A percentile compares a stretch with the other conserved stretches of the same genome.
These are phyloP conservation scores for Raphidocelis subcapitata DNA, from an alignment of 139 green algal species.

Conservation along the genomic window DNA sequence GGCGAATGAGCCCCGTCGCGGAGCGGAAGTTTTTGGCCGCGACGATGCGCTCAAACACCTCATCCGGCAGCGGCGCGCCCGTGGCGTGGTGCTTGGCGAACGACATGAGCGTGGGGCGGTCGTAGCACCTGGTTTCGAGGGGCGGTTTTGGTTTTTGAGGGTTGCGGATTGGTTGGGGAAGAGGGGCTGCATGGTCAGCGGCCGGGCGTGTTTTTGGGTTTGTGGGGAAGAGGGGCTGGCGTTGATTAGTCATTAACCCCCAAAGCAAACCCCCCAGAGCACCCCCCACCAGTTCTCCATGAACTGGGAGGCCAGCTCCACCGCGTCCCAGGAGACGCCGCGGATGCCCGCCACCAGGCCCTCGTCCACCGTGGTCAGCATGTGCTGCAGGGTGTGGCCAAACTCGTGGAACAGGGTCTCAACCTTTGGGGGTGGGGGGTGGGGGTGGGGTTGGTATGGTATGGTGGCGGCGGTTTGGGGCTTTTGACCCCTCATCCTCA, in stretches of 20 bases:
- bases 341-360: constrained; percentile 88
- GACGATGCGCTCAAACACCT: constrained; percentile 85
- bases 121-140: no score
- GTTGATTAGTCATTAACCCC: no score
- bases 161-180: no score
- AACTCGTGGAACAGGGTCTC: constrained; percentile 98
- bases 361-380: constrained; percentile 90
- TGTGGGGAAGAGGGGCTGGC: neutral
- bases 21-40: constrained; percentile 74
- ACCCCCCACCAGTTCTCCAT: constrained; percentile 82
- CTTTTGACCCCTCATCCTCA: no score
- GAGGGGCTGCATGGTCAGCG: no score
- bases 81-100: constrained; percentile 93
- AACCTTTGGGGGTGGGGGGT: constrained; percentile 76
- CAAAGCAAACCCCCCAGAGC: no score
- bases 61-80: constrained; percentile 85
- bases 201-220: no score
- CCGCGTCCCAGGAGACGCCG: constrained; percentile 92
- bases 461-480: no score
- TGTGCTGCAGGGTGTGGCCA: constrained; percentile 93
- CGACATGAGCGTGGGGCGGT: constrained; percentile 68
- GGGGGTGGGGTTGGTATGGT: no score
- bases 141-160: no score
- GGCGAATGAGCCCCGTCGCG: constrained; percentile 82
- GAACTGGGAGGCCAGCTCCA: constrained; percentile 88